Evolutionary conservation across 2,329 filamentous ascomycete species (phyloP), one percentile per base, ranked within the genome.

Genomic region (Chlorencoelia australis): DNA sequence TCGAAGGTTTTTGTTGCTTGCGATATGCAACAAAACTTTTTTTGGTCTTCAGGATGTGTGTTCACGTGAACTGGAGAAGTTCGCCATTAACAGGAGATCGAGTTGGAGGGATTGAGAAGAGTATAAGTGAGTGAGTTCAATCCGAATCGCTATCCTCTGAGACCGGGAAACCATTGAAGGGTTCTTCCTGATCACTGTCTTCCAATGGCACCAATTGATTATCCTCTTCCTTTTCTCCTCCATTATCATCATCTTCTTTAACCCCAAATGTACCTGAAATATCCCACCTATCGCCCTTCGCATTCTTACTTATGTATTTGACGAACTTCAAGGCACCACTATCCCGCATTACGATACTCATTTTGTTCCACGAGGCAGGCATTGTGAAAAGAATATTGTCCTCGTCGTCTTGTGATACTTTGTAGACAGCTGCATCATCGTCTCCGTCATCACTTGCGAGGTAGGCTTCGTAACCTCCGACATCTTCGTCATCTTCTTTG

Each of bases 231-330:
- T 57, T 61, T 0, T 61, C 59, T 0, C 57, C 56, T 0, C 59
- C 56, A 2, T 59, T 58, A 5, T 61, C 66, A 1, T 71, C 69
- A 24, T 65, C 57, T 40, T 75, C 71, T 44, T 71, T 71, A 20
- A 94, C 79, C 16, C 80, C 84, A 58, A 83, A 85, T 21, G 77
- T 76, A 1, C 78, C 91, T 30, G 76, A 80, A 33, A 96, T 69
- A 62, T 98, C 91, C 86, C 88, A 96, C 28, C 91, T 71, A 61
- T 96, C 91, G 1, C 91, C 91, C 54, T 75, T 75, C 6, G 91
- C 91, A 33, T 71, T 74, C 41, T 69, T 69, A 60, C 82, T 93
- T 15, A 98, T 82, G 59, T 96, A 98, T 67, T 96, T 98, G 53
- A 96, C 87, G 57, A 98, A 98, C 58, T 85, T 80, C 55, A 98